phyloP scores from a whole-genome alignment of 139 green algal genomes.

The Tetraselmis striata region DNA sequence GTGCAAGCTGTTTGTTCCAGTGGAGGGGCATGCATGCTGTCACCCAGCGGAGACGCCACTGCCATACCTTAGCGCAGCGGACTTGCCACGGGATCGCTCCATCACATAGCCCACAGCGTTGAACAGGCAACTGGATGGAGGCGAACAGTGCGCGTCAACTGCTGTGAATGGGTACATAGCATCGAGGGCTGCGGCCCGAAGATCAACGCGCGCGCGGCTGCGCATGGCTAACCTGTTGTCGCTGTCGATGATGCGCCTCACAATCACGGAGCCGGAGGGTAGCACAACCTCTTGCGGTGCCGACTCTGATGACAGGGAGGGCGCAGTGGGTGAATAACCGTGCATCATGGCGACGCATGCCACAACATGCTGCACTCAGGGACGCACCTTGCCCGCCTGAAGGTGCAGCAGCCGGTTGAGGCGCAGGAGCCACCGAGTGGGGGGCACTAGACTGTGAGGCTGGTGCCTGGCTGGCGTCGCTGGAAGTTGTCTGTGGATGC shows the following conservation, averaged over 20 bases:
- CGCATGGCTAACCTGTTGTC: no score
- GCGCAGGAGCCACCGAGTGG: not conserved
- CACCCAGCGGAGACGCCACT: no score
- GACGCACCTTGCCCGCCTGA: not conserved
- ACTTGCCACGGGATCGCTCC: slow-evolving; percentile 36
- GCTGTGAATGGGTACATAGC: no score
- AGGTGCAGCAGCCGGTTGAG: not conserved
- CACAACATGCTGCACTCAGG: not conserved
- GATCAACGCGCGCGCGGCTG: no score
- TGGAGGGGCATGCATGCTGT: no score
- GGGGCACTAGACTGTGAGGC: not conserved
- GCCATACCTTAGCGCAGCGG: slow-evolving; percentile 45
- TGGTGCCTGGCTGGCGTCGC: no score
- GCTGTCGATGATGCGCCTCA: slow-evolving; percentile 67
- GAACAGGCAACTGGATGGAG: slow-evolving; percentile 93
- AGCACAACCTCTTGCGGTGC: slow-evolving; percentile 10
- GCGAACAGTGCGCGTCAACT: no score
- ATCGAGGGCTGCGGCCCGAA: no score
- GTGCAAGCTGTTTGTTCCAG: no score
- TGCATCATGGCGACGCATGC: no score
- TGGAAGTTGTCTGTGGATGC: no score
- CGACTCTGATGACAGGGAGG: not conserved
- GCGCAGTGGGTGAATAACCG: slow-evolving; percentile 2
- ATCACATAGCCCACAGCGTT: slow-evolving; percentile 81
- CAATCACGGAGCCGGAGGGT: slow-evolving; percentile 53